phyloP scores from a whole-genome alignment of 2,329 filamentous ascomycete genomes.

The Dactylellina cionopaga region DNA sequence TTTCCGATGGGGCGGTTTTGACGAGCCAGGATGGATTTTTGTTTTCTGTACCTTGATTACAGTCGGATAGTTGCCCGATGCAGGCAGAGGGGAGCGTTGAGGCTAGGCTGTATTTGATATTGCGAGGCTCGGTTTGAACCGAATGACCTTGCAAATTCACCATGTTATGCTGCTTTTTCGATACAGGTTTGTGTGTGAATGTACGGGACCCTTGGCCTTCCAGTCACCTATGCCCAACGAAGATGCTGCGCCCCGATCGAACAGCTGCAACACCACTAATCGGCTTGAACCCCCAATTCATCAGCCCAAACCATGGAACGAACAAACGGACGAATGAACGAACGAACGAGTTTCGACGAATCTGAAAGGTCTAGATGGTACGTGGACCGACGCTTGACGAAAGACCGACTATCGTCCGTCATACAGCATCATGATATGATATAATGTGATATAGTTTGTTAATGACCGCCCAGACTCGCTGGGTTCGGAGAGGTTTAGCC shows the following conservation, averaged over 20 bases:
- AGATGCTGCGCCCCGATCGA: too few species aligned
- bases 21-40: not conserved
- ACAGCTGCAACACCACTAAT: too few species aligned
- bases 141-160: conserved; percentile 9
- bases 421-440: conserved; percentile 7
- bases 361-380: too few species aligned
- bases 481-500: conserved; percentile 9
- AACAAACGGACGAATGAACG: too few species aligned
- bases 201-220: too few species aligned
- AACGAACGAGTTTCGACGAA: conserved; percentile 14
- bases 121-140: conserved; percentile 3
- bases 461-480: conserved; percentile 26
- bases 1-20: conserved; percentile 4
- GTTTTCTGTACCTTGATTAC: conserved; percentile 38
- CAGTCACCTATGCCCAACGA: too few species aligned
- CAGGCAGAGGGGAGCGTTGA: conserved; percentile 4
- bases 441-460: too few species aligned
- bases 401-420: not conserved
- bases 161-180: too few species aligned
- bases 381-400: too few species aligned
- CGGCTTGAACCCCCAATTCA: too few species aligned
- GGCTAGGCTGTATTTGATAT: not conserved
- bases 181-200: too few species aligned
- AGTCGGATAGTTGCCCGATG: conserved; percentile 10
- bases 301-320: too few species aligned